A percentile compares a stretch with the other conserved stretches of the same genome.
phyloP scores from a whole-genome alignment of 2,329 filamentous ascomycete genomes.

The Blastomyces gilchristii region DNA sequence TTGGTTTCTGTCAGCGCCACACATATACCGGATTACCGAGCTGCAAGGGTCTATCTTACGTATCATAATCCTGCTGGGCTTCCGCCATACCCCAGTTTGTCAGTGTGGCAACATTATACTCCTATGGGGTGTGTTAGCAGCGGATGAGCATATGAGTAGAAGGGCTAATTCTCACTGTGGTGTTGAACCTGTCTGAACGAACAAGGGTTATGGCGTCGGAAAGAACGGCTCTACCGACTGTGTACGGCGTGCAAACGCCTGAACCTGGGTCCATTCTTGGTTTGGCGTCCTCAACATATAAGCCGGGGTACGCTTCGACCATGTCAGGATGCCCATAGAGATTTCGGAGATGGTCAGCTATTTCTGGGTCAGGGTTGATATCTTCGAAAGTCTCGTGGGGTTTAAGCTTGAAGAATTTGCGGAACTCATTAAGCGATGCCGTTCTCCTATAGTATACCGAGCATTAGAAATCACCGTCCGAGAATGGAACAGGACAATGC shows the following conservation, averaged over 20 bases:
- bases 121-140: slow-evolving; percentile 15
- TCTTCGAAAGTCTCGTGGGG: slow-evolving; percentile 48
- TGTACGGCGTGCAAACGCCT: slow-evolving; percentile 28
- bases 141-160: neutral
- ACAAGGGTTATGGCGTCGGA: slow-evolving; percentile 35
- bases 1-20: slow-evolving; percentile 1
- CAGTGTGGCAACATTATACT: slow-evolving; percentile 27
- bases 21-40: neutral
- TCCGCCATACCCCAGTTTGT: slow-evolving; percentile 32
- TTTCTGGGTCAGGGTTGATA: slow-evolving; percentile 47
- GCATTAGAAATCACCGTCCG: neutral
- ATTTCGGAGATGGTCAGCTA: slow-evolving; percentile 45
- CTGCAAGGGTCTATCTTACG: slow-evolving; percentile 8
- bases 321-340: slow-evolving; percentile 55
- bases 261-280: slow-evolving; percentile 26
- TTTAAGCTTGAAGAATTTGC: slow-evolving; percentile 51
- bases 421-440: slow-evolving; percentile 43
- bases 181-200: slow-evolving; percentile 33
- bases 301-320: slow-evolving; percentile 59
- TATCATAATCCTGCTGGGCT: slow-evolving; percentile 23
- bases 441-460: slow-evolving; percentile 16
- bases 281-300: slow-evolving; percentile 40
- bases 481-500: neutral
- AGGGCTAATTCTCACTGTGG: slow-evolving; percentile 18
- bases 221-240: slow-evolving; percentile 29